Base-by-base conservation (phyloP, 2,329 filamentous ascomycete genomes). In the Ilyonectria robusta region DNA sequence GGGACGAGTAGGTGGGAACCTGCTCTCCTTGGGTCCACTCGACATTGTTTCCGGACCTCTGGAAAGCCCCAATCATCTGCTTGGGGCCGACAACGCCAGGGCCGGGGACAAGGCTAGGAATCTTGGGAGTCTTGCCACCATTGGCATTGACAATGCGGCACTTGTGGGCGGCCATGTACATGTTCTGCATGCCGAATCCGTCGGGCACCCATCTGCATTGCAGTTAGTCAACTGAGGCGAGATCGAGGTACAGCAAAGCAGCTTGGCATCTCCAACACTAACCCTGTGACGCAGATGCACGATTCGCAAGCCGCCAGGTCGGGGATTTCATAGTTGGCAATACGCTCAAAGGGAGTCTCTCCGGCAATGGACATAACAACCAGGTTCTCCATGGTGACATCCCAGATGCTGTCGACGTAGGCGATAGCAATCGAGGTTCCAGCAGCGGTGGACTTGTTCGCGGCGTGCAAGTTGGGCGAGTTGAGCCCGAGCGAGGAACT, bases 101-200 rank as follows among this genome's bases (percentile, higher is more conserved):
- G 6, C 59, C 59, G 3, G 59, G 59, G 19, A 62, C 51, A 8
- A 48, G 19, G 19, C 50, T 55, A 15, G 59, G 59, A n/a, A 17
- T 62, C 59, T 62, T 55, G 29, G 59, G 59, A 7, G 17, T 56
- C 59, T 62, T 62, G 37, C 59, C 59, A 15, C 51, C 51, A 15
- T 31, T 62, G 42, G 19, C n/a, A 40, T 62, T 62, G 51, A 50
- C 21, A 50, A 62, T 62, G 51, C 59, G 59, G 42, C 59, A 62
- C 31, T 62, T 62, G 50, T 62, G 59, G 40, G 59, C 59, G 21
- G 59, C 44, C 59, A 62, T 62, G 59, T 62, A 62, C 59, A 62
- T 62, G 59, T 62, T 62, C 59, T 62, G 59, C 29, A 33, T 29
- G 6, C 59, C 59, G n/a, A 35, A 62, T 48, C 59, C 59, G 11